Base-by-base conservation (phyloP, 148 eudicot species). In the Camellia granthamiana region DNA sequence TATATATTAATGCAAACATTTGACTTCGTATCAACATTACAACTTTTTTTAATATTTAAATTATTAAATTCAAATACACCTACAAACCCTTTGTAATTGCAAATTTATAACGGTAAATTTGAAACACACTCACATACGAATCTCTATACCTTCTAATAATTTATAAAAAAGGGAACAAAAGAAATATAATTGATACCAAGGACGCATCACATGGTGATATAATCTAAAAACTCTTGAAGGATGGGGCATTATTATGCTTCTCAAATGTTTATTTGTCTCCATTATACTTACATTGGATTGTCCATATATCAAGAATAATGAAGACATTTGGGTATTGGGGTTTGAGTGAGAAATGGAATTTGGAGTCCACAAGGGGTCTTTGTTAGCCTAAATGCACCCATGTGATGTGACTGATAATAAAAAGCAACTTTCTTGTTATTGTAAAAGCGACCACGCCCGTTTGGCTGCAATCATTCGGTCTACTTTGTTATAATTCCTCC, bases 401-500 rank as follows among this genome's bases (percentile, higher is more conserved):
- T 91, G 90, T 89, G 92, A 87, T 38, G 38, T 30, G 38, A 30
- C 1, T 30, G 38, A 30, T 30, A 30, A 30, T 30, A 30, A 77
- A 89, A 91, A 85, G 87, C 64, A 77, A 81, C 89, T 88, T 88
- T 88, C 62, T 65, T 85, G 76, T 60, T 71, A 69, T 78, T 81
- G 54, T 78, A 85, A 91, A 30, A 89, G 90, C 85, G 81, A 85
- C 90, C 94, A 91, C 91, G 94, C 94, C 86, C 92, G 85, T 88
- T 91, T 88, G 82, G 72, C 80, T 78, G 86, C 90, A 89, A 91
- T 91, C 89, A 91, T 92, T 84, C 75, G 91, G 92, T 91, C 97
- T 87, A 85, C 92, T 87, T 91, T 85, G 76, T 84, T 84, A 91
- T 89, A 71, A 90, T 90, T 84, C 76, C 80, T 18, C 41, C 63